Conservation (phyloP, 768 basidiomycete genomes). For the Mycena rebaudengoi region DNA sequence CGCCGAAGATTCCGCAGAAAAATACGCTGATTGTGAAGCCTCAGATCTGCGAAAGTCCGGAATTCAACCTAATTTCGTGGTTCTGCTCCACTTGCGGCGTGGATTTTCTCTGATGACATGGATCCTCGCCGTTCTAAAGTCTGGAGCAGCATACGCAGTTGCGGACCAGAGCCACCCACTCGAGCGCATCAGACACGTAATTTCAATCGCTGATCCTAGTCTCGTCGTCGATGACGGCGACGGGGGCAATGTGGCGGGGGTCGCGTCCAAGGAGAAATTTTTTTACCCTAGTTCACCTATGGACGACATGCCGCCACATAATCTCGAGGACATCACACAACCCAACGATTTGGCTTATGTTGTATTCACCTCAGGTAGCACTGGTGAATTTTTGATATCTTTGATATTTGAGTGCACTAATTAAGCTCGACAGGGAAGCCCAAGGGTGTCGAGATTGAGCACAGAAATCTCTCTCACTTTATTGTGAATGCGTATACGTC, state of each 20-base stretch:
- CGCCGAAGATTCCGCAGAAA: too few relatives aligned
- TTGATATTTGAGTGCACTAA: too few relatives aligned
- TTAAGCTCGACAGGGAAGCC: too few relatives aligned
- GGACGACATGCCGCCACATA: background rate
- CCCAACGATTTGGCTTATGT: background rate
- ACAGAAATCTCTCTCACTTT: background rate
- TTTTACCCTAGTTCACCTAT: background rate
- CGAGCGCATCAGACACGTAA: background rate
- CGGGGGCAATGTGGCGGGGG: background rate
- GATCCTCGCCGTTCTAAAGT: background rate
- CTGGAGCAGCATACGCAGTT: background rate
- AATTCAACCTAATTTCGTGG: background rate
- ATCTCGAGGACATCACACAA: background rate
- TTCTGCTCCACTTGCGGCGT: background rate
- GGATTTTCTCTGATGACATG: background rate
- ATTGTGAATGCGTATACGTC: background rate
- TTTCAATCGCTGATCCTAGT: background rate
- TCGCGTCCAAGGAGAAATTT: background rate
- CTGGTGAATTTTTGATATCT: too few relatives aligned
- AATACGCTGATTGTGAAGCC: too few relatives aligned
- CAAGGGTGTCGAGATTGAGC: background rate
- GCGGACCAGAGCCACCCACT: background rate
- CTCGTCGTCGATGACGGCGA: background rate
- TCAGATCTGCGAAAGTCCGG: background rate
- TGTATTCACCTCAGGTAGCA: background rate